A percentile compares a stretch with the other conserved stretches of the same genome.
Evolutionary conservation across 352 stramenopile genomes (phyloP).

Genomic region (Phytophthora constricta): DNA sequence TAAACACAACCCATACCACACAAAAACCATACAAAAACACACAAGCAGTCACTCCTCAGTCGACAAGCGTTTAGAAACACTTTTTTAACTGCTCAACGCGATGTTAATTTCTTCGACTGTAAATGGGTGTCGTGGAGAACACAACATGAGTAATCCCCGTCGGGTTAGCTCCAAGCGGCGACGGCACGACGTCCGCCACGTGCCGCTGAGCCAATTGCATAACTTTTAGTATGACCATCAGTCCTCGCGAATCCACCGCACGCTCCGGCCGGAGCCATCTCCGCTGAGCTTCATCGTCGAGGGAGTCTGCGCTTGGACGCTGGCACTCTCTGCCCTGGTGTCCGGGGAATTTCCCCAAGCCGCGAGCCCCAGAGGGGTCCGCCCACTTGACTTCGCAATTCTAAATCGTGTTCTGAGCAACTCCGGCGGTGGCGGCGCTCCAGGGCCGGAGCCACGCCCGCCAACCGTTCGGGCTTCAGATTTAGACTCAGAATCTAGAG

Average conservation of each 20-base stretch:
- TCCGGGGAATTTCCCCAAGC: conserved; percentile 93
- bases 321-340: conserved; percentile 89
- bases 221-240: conserved; percentile 93
- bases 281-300: conserved; percentile 65
- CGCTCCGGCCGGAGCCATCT: conserved; percentile 50
- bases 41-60: conserved; percentile 23
- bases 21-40: conserved; percentile 7
- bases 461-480: conserved; percentile 38
- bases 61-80: conserved; percentile 58
- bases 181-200: conserved; percentile 64
- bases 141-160: conserved; percentile 93
- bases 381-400: conserved; percentile 92
- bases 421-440: neutral
- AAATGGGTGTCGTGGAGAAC: conserved; percentile 62
- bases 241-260: conserved; percentile 69
- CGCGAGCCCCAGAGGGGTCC: conserved; percentile 32
- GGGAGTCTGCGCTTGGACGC: conserved; percentile 82
- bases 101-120: conserved; percentile 37
- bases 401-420: conserved; percentile 86
- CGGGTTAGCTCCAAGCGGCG: conserved; percentile 86
- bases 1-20: neutral
- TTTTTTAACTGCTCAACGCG: neutral
- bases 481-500: conserved; percentile 5
- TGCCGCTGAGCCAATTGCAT: conserved; percentile 91
- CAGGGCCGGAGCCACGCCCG: conserved; percentile 5